Percentiles rank a stretch among this genome's conserved stretches.
phyloP scores from a whole-genome alignment of 2,329 filamentous ascomycete species.

The Aspergillus tanneri region DNA sequence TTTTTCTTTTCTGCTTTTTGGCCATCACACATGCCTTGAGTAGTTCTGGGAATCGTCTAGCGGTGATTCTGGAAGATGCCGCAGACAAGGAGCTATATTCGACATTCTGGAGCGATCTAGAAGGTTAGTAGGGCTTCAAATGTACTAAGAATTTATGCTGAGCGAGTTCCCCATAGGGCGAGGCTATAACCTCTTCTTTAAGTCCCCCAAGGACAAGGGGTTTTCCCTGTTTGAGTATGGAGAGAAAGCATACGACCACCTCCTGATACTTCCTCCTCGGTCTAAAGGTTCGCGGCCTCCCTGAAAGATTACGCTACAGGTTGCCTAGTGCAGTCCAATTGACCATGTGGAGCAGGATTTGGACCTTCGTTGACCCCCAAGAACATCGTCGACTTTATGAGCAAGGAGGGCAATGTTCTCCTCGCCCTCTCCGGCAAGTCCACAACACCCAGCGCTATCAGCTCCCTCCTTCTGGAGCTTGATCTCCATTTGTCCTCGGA shows the following conservation, averaged over 20 bases:
- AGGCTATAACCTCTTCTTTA: constrained; percentile 76
- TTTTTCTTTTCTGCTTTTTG: constrained; percentile 64
- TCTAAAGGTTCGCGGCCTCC: constrained; percentile 66
- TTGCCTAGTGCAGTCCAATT: constrained; percentile 21
- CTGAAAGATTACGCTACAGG: not conserved
- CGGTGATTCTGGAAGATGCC: constrained; percentile 82
- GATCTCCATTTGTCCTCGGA: constrained; percentile 86
- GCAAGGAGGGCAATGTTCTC: constrained; percentile 86
- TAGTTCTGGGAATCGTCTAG: constrained; percentile 72
- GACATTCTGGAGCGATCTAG: constrained; percentile 61
- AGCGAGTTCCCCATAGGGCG: constrained; percentile 57
- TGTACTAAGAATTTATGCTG: constrained; percentile 5
- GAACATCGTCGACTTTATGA: constrained; percentile 84
- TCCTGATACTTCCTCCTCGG: constrained; percentile 83
- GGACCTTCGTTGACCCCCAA: constrained; percentile 86
- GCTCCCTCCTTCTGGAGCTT: constrained; percentile 78
- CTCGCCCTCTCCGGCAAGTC: constrained; percentile 74
- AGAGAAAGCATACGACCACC: constrained; percentile 85
- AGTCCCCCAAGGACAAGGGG: constrained; percentile 76
- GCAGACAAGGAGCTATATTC: constrained; percentile 80
- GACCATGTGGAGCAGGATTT: constrained; percentile 59
- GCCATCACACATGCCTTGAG: constrained; percentile 65
- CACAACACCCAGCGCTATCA: constrained; percentile 69
- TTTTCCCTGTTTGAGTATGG: constrained; percentile 81
- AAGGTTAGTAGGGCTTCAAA: constrained; percentile 36